Base-by-base conservation (phyloP, 2,329 filamentous ascomycete genomes). In the Tolypocladium ophioglossoides region DNA sequence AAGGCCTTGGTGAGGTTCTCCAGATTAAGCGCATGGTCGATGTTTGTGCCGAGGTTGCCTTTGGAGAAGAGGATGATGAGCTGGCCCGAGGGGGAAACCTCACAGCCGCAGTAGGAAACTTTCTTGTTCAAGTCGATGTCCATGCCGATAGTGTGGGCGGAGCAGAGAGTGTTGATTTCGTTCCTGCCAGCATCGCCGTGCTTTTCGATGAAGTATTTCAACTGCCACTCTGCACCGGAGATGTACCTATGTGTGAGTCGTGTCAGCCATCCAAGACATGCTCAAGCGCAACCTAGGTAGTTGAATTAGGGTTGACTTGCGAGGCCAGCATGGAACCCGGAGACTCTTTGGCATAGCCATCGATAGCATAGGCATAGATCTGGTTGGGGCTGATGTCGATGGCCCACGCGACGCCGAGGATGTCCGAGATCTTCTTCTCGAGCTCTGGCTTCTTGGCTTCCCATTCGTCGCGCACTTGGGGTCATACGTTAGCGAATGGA, bases 401-500 rank as follows among this genome's bases (percentile, higher is more conserved):
- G 8, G 72, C 78, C 78, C 78, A 82, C 11, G 69, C 38, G 37
- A 67, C 65, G n/a, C 74, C 76, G 3, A 81, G 70, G 44, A 72
- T 47, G 0, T 70, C 68, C 0, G 74, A 75, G 41, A 81, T 59
- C 53, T 72, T 62, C 52, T 70, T 63, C 62, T 78, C 76, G 16
- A 73, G 57, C 2, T 70, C 73, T 0, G 57, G 63, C 60, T 75
- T 79, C 55, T 74, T 77, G 54, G 63, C 68, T 20, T 80, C 76
- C 70, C 72, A 81, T 18, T 73, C 69, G 59, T 81, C 79, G 7
- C 78, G 76, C 57, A 80, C 77, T 80, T 10, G 3, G 2, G 3
- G 16, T 16, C 7, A 3, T n/a, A 16, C 10, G 46, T 11, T 38
- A 20, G 3, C 37, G 10, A 16, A 20, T 4, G 12, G 12, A 30